phyloP scores from a whole-genome alignment of 306 rosid genomes.

The Pyrus pyrifolia region DNA sequence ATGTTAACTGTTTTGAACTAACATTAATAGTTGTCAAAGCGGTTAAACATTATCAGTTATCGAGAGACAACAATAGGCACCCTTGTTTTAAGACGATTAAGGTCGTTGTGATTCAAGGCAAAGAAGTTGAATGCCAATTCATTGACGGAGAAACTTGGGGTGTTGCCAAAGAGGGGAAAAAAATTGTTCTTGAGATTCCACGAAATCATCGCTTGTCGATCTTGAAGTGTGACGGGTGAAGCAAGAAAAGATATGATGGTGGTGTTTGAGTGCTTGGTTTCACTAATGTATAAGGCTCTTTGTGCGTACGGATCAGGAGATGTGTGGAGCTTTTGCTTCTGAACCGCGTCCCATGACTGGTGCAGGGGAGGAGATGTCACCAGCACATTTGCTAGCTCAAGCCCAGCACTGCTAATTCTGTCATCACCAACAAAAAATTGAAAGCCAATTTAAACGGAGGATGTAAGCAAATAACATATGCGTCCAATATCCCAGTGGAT shows the following conservation, averaged over 20 bases:
- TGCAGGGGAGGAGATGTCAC: constrained; percentile 26
- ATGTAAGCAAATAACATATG: no score
- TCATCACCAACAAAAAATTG: constrained; percentile 7
- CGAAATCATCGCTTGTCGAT: constrained; percentile 6
- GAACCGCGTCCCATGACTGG: constrained; percentile 25
- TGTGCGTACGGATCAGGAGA: neutral
- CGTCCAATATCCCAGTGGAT: no score
- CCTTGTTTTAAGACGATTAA: neutral
- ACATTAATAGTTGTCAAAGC: neutral
- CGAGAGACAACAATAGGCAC: neutral
- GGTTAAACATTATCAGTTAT: neutral
- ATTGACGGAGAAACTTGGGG: constrained; percentile 31
- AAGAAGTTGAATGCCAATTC: constrained; percentile 26
- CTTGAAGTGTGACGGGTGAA: neutral
- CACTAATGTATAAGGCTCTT: neutral
- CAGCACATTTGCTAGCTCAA: constrained; percentile 21
- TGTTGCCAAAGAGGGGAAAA: constrained; percentile 13
- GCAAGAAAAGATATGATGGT: constrained; percentile 36
- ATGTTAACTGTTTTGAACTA: neutral
- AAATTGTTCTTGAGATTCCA: constrained; percentile 7
- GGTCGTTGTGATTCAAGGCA: neutral
- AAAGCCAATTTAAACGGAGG: neutral
- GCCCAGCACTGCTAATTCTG: constrained; percentile 52
- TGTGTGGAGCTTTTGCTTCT: neutral
- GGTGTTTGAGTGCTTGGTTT: neutral